Evolutionary conservation across 257 asterid species (phyloP).

Genomic region (Paulownia fortunei): DNA sequence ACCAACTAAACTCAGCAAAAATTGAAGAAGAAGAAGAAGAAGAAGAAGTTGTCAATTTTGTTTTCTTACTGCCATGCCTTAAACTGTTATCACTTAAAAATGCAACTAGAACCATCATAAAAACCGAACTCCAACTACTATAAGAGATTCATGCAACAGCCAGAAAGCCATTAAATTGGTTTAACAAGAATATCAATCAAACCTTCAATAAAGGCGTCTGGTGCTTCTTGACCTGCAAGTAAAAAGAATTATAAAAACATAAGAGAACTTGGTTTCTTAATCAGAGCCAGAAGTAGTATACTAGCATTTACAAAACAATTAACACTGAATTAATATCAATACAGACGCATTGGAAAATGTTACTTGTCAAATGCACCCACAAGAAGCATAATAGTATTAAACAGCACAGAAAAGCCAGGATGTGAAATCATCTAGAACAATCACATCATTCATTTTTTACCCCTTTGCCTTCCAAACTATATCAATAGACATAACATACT

Average conservation of each 20-base stretch:
- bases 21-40: background rate
- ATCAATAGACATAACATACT: background rate
- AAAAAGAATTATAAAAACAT: constrained; percentile 23
- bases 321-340: background rate
- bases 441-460: background rate
- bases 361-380: constrained; percentile 1
- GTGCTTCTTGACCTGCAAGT: constrained; percentile 71
- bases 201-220: constrained; percentile 80
- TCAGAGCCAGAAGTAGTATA: constrained; percentile 7
- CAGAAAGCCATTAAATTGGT: background rate
- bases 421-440: background rate
- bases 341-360: background rate
- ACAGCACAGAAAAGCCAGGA: background rate
- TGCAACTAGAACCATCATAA: background rate
- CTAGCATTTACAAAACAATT: background rate
- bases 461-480: background rate
- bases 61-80: background rate
- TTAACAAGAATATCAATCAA: constrained; percentile 22
- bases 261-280: constrained; percentile 17
- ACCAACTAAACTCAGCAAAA: background rate
- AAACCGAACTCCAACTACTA: background rate
- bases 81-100: background rate
- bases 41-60: background rate
- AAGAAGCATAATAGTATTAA: background rate
- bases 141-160: background rate